Conservation (phyloP, 805 yeast genomes). For the Candida pseudofarinosa region DNA sequence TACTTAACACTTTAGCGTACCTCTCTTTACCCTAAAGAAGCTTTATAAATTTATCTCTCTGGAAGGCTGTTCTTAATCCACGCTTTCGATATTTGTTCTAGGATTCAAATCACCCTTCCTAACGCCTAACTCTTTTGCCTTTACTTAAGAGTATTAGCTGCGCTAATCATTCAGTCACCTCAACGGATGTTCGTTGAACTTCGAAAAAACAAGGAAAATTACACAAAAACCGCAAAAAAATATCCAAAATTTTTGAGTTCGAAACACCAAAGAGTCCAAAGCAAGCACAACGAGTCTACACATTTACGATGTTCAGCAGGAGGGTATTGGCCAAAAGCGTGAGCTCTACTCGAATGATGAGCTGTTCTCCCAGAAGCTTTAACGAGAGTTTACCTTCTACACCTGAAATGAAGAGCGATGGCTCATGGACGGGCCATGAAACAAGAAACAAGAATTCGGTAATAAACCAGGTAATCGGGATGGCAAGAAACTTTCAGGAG, state of each 20-base stretch:
- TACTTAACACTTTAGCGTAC: background rate
- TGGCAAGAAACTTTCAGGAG: conserved; percentile 30
- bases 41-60: background rate
- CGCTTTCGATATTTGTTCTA: background rate
- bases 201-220: background rate
- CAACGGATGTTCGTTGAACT: background rate
- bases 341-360: background rate
- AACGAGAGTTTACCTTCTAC: conserved; percentile 21
- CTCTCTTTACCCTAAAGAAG: background rate
- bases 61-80: background rate
- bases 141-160: background rate
- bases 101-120: background rate
- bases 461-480: conserved; percentile 29
- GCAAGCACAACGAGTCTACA: background rate
- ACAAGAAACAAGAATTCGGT: conserved; percentile 15
- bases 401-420: conserved; percentile 27
- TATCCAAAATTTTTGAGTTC: background rate
- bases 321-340: conserved; percentile 1
- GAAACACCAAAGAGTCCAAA: background rate
- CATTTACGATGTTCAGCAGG: background rate
- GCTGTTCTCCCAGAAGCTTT: background rate
- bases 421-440: conserved; percentile 24
- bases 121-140: background rate
- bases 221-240: conserved; percentile 1
- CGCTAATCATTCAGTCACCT: background rate